A percentile compares a stretch with the other conserved stretches of the same genome.
Evolutionary conservation across 2,329 filamentous ascomycete species (phyloP).

Genomic region (Teratosphaeria destructans): DNA sequence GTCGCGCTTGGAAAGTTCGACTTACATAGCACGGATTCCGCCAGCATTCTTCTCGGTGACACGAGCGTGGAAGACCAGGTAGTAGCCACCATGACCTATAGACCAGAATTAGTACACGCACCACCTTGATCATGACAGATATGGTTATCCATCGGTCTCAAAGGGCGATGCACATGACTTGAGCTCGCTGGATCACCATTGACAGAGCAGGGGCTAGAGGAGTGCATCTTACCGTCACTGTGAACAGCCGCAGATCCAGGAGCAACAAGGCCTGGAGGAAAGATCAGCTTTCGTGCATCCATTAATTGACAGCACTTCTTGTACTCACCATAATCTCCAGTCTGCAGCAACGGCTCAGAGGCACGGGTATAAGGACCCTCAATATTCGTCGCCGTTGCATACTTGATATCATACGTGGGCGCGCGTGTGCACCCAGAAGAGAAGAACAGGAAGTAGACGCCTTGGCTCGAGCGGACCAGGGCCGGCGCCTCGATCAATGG

Average conservation of each 20-base stretch:
- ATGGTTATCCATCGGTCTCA: no score
- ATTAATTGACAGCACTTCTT: no score
- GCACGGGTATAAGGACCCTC: slow-evolving; percentile 23
- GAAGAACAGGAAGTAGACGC: slow-evolving; percentile 28
- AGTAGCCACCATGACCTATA: slow-evolving; percentile 8
- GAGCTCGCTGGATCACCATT: no score
- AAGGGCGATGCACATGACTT: no score
- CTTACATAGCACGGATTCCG: slow-evolving; percentile 20
- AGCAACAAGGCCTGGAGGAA: slow-evolving; percentile 11
- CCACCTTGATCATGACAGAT: no score
- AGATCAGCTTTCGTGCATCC: no score
- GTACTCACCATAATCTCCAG: slow-evolving; percentile 16
- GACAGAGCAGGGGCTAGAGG: no score
- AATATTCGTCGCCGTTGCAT: slow-evolving; percentile 20
- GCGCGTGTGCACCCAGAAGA: slow-evolving; percentile 24
- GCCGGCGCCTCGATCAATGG: slow-evolving; percentile 27
- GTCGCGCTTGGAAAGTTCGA: no score
- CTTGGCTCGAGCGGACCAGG: slow-evolving; percentile 17
- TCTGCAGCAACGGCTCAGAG: slow-evolving; percentile 14
- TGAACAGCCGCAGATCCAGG: slow-evolving; percentile 22
- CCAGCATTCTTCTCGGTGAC: slow-evolving; percentile 13
- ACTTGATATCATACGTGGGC: slow-evolving; percentile 23
- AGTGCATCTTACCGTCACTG: slow-evolving; percentile 6
- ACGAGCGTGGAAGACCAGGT: slow-evolving; percentile 25
- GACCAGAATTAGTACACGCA: no score